Base-by-base conservation (phyloP, 352 stramenopile species). In the Phytopythium cucurbitacearum region DNA sequence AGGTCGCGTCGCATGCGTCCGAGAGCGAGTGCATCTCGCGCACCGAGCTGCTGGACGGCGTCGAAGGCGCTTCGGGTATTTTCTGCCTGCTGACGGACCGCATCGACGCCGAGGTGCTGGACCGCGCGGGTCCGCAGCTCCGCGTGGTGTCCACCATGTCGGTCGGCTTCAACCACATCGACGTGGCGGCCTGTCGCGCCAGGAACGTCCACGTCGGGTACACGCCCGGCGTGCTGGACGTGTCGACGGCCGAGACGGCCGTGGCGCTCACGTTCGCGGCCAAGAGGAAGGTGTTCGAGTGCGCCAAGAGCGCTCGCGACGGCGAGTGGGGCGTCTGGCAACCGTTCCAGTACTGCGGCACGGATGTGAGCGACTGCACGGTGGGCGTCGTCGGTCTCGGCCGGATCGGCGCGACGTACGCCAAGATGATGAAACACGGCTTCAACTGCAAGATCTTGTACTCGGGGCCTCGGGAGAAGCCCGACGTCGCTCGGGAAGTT, bases 141-240 rank as follows among this genome's bases (percentile, higher is more conserved):
- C 74, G 73, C 36, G 78, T 89, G 11, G 80, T 89, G 33, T 91
- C 58, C 51, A 96, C 90, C 40, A 90, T 97, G 84, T 95, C 80
- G 21, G 88, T 94, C 5, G 90, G 90, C 50, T 81, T 89, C 51
- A 93, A 97, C 74, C 88, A 97, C 63, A 94, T 97, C 60, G 87
- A 95, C 48, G 62, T 96, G 3, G 65, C 85, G 10, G 81, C 81
- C 36, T 95, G 84, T 47, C 61, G 76, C 49, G 71, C 73, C 38
- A 56, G 68, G 5, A 72, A 78, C 48, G 88, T 97, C 49, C 63
- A 57, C 12, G 80, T 96, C 5, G 85, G 85, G 21, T 91, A 95
- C 62, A 96, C 87, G 2, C 82, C 80, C 8, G 84, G 85, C 35
- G 88, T 97, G 4, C 70, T 94, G 9, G 71, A 97, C 54, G 81